These are phyloP conservation scores for Phytophthora macrochlamydospora DNA, from an alignment of 352 stramenopile genomes.

Conservation along the genomic window DNA sequence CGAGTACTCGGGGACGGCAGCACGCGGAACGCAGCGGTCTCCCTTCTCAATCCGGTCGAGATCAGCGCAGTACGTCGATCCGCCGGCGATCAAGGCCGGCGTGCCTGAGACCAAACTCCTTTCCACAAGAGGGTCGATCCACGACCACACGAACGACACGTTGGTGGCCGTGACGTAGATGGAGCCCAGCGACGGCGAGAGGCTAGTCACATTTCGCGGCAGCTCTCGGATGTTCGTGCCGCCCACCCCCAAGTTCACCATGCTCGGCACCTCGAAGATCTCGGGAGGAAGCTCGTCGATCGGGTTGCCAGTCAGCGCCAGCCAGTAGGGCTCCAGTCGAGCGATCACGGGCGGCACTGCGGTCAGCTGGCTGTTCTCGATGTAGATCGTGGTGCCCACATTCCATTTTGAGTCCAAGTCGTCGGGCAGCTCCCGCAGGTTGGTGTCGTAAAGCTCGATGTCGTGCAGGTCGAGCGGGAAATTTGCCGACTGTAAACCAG, in stretches of 20 bases:
- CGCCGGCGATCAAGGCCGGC: background rate
- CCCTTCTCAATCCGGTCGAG: background rate
- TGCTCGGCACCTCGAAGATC: slow-evolving; percentile 3
- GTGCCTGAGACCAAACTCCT: background rate
- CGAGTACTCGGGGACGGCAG: background rate
- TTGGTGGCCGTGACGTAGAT: background rate
- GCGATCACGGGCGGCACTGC: slow-evolving; percentile 15
- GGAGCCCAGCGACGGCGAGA: background rate
- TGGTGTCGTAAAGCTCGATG: slow-evolving; percentile 42
- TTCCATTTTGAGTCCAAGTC: slow-evolving; percentile 42
- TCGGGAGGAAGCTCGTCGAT: slow-evolving; percentile 10
- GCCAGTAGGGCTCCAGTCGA: slow-evolving; percentile 6
- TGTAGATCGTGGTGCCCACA: slow-evolving; percentile 2
- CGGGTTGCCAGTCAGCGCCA: slow-evolving; percentile 25
- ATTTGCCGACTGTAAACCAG: slow-evolving; percentile 33
- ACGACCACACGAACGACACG: background rate
- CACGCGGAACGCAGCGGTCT: background rate
- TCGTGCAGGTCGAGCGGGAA: slow-evolving; percentile 32
- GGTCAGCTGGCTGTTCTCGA: slow-evolving; percentile 28
- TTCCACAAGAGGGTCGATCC: background rate
- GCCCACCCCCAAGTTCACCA: slow-evolving; percentile 3
- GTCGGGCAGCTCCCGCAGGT: slow-evolving; percentile 30
- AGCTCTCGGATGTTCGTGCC: slow-evolving; percentile 5
- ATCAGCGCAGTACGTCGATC: background rate
- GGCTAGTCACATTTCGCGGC: background rate